Evolutionary conservation across 2,329 filamentous ascomycete genomes (phyloP).

Genomic region (Alternaria longipes): DNA sequence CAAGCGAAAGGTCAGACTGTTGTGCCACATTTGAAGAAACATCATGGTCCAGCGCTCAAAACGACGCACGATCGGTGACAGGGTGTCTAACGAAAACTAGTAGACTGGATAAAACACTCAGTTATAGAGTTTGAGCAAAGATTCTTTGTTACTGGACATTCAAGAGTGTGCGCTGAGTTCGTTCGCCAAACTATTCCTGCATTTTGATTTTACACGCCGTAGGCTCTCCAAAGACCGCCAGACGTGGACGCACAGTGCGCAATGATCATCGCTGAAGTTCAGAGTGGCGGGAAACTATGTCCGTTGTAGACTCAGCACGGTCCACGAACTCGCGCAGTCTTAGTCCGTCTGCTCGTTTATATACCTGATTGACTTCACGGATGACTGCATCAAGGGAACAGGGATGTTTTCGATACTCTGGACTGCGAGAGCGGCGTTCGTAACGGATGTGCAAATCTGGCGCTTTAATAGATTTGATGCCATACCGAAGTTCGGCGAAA

Average conservation of each 20-base stretch:
- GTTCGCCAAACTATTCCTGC: not conserved
- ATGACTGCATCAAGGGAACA: not conserved
- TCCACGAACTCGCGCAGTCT: not conserved
- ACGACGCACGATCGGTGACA: not conserved
- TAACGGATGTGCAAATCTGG: not conserved
- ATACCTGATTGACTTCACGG: not conserved
- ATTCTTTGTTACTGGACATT: not conserved
- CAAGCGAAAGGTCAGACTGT: not conserved
- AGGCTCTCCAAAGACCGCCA: not conserved
- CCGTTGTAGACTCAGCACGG: not conserved
- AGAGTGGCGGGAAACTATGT: not conserved
- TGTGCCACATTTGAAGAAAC: not conserved
- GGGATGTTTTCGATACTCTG: not conserved
- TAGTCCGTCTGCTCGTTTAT: not conserved
- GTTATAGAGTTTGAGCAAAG: not conserved
- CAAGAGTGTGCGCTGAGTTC: not conserved
- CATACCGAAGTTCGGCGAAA: conserved; percentile 1
- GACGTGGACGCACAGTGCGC: not conserved
- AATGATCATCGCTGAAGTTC: not conserved
- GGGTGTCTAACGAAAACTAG: not conserved
- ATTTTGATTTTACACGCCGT: not conserved
- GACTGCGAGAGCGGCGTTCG: not conserved
- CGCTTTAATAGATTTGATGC: not conserved
- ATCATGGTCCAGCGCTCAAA: not conserved
- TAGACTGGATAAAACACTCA: not conserved